Evolutionary conservation across 495 filamentous ascomycete species (phyloP), one percentile per base, ranked within the genome.

Genomic region (Lichenothelia convexa): DNA sequence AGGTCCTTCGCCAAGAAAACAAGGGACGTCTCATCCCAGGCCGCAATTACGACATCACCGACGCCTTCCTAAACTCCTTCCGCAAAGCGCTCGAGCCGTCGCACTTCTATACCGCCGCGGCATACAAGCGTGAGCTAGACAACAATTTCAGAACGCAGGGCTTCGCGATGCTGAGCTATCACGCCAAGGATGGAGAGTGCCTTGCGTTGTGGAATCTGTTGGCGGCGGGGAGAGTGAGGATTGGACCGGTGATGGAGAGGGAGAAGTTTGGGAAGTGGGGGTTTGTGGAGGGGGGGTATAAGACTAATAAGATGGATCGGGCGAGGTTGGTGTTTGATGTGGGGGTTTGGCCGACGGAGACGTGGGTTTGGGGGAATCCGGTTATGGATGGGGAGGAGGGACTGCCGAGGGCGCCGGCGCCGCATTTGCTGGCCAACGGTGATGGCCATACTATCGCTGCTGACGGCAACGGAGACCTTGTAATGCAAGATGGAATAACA

Each of bases 191-290:
- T 45, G 79, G 78, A 15, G 66, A 74, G 22, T 68, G 79, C 26
- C 64, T 91, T 46, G 76, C 70, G 4, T 40, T 82, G 30, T 61
- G 73, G 17, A 80, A 85, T 47, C 63, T 93, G 18, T 57, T 75
- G 23, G 71, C 75, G 0, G 39, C 63, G 18, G 65, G 70, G 0
- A 62, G 66, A 13, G 51, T 91, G 22, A 60, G 50, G n/a, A 36
- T 80, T 6, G 47, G 62, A 3, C 62, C 71, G 0, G 51, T 60
- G 3, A 64, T 78, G 36, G 61, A 73, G 2, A 13, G 29, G 15
- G 46, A 46, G 20, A 41, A 39, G 19, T 15, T 60, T 13, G 50
- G 45, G 9, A 71, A 73, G 38, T 81, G 75, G 54, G 85, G 85
- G 18, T 68, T 85, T 11, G 62, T 51, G 20, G 71, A 80, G 32